These are phyloP conservation scores for Fusarium tuaranense DNA, from an alignment of 2,329 filamentous ascomycete genomes.

Conservation along the genomic window DNA sequence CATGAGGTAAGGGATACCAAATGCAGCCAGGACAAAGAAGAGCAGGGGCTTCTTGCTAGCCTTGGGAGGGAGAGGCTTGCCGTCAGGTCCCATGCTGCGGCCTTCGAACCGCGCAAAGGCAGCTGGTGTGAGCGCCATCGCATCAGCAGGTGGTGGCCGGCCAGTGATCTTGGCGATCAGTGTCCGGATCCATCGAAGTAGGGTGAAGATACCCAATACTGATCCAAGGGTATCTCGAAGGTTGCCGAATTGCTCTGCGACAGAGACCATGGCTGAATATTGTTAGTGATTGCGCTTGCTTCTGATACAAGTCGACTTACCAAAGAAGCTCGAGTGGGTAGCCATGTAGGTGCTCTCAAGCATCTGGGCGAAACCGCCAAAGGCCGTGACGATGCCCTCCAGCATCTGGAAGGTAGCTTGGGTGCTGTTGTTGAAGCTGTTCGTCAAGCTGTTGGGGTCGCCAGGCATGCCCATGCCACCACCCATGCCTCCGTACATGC, in stretches of 20 bases:
- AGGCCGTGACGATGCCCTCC: slow-evolving; percentile 94
- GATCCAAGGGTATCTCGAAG: slow-evolving; percentile 93
- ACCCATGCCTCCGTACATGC: slow-evolving; percentile 53
- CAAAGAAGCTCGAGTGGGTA: slow-evolving; percentile 98
- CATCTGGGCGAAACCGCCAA: slow-evolving; percentile 99
- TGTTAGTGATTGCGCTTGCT: slow-evolving; percentile 11
- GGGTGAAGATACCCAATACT: slow-evolving; percentile 92
- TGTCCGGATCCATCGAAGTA: slow-evolving; percentile 95
- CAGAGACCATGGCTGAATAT: slow-evolving; percentile 89
- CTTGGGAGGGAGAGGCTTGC: slow-evolving; percentile 72
- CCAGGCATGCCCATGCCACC: slow-evolving; percentile 71
- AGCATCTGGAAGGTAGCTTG: slow-evolving; percentile 98
- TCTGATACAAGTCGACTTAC: slow-evolving; percentile 62
- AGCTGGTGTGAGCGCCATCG: slow-evolving; percentile 86
- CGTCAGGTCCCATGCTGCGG: slow-evolving; percentile 69
- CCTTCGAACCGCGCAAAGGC: slow-evolving; percentile 93
- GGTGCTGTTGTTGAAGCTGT: slow-evolving; percentile 93
- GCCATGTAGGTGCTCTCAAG: slow-evolving; percentile 99
- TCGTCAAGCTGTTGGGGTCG: slow-evolving; percentile 93
- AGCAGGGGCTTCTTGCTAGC: slow-evolving; percentile 96
- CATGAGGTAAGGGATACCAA: slow-evolving; percentile 97
- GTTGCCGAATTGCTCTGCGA: slow-evolving; percentile 96
- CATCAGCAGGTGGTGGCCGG: slow-evolving; percentile 87
- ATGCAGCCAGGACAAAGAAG: slow-evolving; percentile 94
- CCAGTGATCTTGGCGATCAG: slow-evolving; percentile 93